Evolutionary conservation across 495 filamentous ascomycete genomes (phyloP).

Genomic region (Aspergillus nanangensis): DNA sequence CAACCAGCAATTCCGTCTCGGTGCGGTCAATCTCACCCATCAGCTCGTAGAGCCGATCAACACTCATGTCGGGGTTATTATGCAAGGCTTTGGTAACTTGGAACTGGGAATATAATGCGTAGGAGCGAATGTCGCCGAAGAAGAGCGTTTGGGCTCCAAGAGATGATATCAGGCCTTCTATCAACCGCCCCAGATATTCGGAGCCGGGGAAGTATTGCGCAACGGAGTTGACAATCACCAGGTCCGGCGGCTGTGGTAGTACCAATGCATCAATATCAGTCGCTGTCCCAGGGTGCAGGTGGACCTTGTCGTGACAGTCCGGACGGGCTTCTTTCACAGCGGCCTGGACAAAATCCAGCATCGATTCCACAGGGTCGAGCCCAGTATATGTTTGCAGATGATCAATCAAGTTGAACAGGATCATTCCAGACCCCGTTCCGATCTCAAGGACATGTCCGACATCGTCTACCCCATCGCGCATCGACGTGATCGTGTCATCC

Average conservation of each 20-base stretch:
- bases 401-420: constrained; percentile 2
- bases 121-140: constrained; percentile 4
- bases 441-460: constrained; percentile 1
- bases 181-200: neutral
- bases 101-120: constrained; percentile 1
- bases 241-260: neutral
- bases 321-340: neutral
- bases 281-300: neutral
- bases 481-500: neutral
- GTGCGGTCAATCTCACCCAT: neutral
- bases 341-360: neutral
- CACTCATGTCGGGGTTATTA: neutral
- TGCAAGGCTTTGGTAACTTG: constrained; percentile 3
- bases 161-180: neutral
- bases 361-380: neutral
- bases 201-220: constrained; percentile 2
- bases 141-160: neutral
- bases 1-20: constrained; percentile 4
- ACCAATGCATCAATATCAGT: neutral
- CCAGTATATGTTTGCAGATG: constrained; percentile 1
- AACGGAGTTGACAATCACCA: constrained; percentile 5
- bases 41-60: neutral
- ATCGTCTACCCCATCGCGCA: neutral
- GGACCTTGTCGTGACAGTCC: neutral
- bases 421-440: constrained; percentile 2